Percentiles rank a stretch among this genome's conserved stretches.
phyloP scores from a whole-genome alignment of 345 rosid species.

The Ailanthus altissimus region DNA sequence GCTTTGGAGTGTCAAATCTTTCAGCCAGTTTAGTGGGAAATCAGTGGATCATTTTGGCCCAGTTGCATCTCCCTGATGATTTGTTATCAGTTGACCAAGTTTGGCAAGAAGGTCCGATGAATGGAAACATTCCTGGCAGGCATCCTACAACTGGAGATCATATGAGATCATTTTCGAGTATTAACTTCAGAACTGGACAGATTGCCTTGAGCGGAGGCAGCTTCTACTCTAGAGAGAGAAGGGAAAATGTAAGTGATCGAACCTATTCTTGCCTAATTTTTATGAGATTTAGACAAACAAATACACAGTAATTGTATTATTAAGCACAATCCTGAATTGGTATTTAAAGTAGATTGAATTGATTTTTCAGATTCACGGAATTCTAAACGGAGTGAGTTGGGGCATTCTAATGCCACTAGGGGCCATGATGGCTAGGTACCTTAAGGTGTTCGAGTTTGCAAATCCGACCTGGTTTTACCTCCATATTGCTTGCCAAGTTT shows the following conservation, averaged over 20 bases:
- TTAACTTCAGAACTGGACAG: conserved; percentile 51
- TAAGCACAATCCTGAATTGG: too few relatives aligned
- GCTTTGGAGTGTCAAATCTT: conserved; percentile 45
- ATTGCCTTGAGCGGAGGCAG: conserved; percentile 33
- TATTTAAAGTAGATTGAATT: too few relatives aligned
- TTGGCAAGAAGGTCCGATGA: conserved; percentile 66
- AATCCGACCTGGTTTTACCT: conserved; percentile 87
- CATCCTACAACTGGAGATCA: conserved; percentile 39
- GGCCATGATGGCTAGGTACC: conserved; percentile 68
- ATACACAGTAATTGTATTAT: too few relatives aligned
- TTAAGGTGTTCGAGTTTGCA: conserved; percentile 64
- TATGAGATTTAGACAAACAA: too few relatives aligned
- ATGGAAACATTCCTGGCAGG: background rate
- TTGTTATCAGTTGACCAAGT: conserved; percentile 43
- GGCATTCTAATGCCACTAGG: conserved; percentile 77
- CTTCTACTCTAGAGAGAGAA: conserved; percentile 33
- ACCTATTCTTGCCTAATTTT: background rate
- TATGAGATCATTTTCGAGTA: conserved; percentile 29
- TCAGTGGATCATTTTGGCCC: conserved; percentile 63
- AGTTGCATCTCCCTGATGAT: conserved; percentile 39
- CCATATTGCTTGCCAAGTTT: conserved; percentile 63
- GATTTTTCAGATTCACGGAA: conserved; percentile 67
- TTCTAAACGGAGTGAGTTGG: conserved; percentile 83
- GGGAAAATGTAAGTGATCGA: conserved; percentile 62
- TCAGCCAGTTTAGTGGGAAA: conserved; percentile 27